Conservation (phyloP, 2,329 filamentous ascomycete genomes). For the Fusarium sp. region DNA sequence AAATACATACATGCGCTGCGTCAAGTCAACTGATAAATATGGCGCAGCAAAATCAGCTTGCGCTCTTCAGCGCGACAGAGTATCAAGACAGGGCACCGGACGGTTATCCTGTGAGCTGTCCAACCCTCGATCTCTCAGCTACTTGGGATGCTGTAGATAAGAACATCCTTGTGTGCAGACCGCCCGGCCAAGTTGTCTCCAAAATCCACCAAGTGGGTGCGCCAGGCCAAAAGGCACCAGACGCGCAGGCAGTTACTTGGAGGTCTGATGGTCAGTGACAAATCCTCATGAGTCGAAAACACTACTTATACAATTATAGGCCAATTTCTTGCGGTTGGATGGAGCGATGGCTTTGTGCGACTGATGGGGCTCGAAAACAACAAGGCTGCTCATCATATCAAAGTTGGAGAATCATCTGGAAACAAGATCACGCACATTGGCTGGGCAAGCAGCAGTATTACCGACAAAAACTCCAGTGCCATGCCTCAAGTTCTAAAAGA, state of each 20-base stretch:
- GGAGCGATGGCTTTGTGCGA: constrained; percentile 82
- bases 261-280: constrained; percentile 70
- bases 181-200: constrained; percentile 76
- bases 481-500: constrained; percentile 25
- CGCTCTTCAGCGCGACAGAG: constrained; percentile 66
- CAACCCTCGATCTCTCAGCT: constrained; percentile 85
- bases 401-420: constrained; percentile 58
- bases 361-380: constrained; percentile 83
- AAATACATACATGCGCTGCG: background rate
- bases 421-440: constrained; percentile 63
- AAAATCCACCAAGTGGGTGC: constrained; percentile 60
- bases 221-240: constrained; percentile 54
- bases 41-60: constrained; percentile 50
- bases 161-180: constrained; percentile 79
- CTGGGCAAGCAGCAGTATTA: constrained; percentile 61
- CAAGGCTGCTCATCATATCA: constrained; percentile 81
- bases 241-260: constrained; percentile 67
- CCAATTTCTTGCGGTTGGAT: constrained; percentile 83
- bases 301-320: constrained; percentile 56
- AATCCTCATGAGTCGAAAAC: background rate
- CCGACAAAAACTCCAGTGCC: constrained; percentile 43
- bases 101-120: constrained; percentile 78
- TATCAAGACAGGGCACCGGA: constrained; percentile 66
- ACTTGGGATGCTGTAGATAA: constrained; percentile 74
- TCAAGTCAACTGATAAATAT: constrained; percentile 33